Conservation (phyloP, 1,284 basidiomycete species). For the Irpex sp. region DNA sequence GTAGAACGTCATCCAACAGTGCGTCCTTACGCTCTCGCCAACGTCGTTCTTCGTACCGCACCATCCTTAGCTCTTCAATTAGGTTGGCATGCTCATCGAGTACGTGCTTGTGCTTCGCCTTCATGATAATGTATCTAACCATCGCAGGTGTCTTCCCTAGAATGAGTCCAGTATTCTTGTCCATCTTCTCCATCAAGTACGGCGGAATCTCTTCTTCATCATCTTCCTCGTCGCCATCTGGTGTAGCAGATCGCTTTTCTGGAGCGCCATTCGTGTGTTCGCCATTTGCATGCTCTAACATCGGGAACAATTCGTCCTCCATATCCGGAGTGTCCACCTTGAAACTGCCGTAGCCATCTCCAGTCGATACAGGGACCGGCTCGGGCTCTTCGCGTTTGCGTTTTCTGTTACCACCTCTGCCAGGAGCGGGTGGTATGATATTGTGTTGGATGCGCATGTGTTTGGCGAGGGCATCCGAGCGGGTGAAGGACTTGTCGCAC, state of each 20-base stretch:
- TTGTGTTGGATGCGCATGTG: slow-evolving; percentile 88
- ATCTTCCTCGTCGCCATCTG: slow-evolving; percentile 22
- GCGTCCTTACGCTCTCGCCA: slow-evolving; percentile 28
- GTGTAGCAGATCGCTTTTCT: slow-evolving; percentile 15
- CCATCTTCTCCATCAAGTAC: slow-evolving; percentile 41
- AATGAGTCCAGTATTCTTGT: slow-evolving; percentile 52
- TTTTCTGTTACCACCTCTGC: slow-evolving; percentile 65
- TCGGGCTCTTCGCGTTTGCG: slow-evolving; percentile 37
- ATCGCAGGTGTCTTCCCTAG: slow-evolving; percentile 54
- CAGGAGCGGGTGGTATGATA: slow-evolving; percentile 65
- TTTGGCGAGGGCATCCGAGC: slow-evolving; percentile 86
- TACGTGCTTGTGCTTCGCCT: slow-evolving; percentile 65
- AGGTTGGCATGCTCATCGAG: slow-evolving; percentile 56
- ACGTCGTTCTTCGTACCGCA: slow-evolving; percentile 43
- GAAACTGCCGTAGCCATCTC: slow-evolving; percentile 50
- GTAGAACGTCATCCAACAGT: slow-evolving; percentile 24
- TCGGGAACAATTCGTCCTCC: slow-evolving; percentile 23
- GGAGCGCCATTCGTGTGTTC: slow-evolving; percentile 2
- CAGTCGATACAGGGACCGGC: slow-evolving; percentile 18
- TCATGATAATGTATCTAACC: slow-evolving; percentile 70
- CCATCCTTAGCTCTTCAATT: slow-evolving; percentile 55
- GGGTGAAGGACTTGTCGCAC: slow-evolving; percentile 90
- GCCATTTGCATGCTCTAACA: slow-evolving; percentile 17
- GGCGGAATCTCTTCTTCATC: slow-evolving; percentile 40
- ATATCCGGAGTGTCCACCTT: slow-evolving; percentile 53